Evolutionary conservation across 371 early-diverging fungal species (phyloP).

Genomic region (Basidiobolus meristosporus): DNA sequence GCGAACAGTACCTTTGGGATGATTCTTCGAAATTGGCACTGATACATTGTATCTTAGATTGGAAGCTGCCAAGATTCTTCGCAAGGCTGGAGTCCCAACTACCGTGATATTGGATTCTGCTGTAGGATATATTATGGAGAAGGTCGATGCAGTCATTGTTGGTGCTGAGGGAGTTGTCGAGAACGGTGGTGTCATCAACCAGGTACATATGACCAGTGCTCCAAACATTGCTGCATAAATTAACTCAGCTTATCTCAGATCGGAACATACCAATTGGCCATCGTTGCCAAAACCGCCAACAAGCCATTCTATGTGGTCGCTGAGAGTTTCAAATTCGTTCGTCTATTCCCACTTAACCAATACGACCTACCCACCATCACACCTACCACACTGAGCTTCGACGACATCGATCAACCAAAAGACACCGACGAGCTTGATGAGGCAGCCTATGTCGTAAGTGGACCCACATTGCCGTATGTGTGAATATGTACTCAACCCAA

Average conservation of each 20-base stretch:
- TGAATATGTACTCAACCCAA: neutral
- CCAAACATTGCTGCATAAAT: neutral
- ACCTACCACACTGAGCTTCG: constrained; percentile 41
- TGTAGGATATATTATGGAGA: constrained; percentile 83
- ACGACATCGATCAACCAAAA: constrained; percentile 9
- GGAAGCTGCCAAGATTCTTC: constrained; percentile 53
- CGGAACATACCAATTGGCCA: constrained; percentile 83
- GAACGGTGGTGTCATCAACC: constrained; percentile 93
- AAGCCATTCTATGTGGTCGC: constrained; percentile 91
- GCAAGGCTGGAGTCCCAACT: constrained; percentile 62
- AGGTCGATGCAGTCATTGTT: constrained; percentile 84
- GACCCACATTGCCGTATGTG: no score
- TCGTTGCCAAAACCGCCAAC: constrained; percentile 80
- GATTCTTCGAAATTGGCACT: neutral
- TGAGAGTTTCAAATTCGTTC: constrained; percentile 93
- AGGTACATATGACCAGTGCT: constrained; percentile 20
- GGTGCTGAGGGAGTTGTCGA: constrained; percentile 96
- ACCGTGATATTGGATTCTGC: constrained; percentile 80
- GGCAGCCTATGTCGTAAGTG: neutral
- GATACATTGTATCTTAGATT: constrained; percentile 15
- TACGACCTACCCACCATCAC: constrained; percentile 55
- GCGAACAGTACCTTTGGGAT: neutral
- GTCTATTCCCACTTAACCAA: constrained; percentile 74
- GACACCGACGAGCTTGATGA: neutral
- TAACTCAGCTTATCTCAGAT: constrained; percentile 15